These are phyloP conservation scores for Venturia oleaginea DNA, from an alignment of 2,329 filamentous ascomycete genomes.

Conservation along the genomic window DNA sequence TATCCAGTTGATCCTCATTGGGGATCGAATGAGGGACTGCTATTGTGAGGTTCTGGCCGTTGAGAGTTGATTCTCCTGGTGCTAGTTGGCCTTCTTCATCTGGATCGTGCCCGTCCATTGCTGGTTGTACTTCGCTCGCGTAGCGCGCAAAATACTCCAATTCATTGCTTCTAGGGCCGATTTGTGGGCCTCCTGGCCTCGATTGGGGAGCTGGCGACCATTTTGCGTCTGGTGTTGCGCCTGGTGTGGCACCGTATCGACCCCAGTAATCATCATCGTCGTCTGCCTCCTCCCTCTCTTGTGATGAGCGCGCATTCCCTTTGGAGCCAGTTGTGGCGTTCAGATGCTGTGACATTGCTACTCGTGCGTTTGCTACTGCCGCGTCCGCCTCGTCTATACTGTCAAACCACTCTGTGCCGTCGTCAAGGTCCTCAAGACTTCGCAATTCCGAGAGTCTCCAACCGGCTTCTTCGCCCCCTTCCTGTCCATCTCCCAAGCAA, in stretches of 20 bases:
- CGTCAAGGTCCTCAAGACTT: slow-evolving; percentile 45
- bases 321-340: slow-evolving; percentile 15
- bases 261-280: slow-evolving; percentile 75
- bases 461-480: slow-evolving; percentile 45
- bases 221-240: slow-evolving; percentile 51
- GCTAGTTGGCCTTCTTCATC: slow-evolving; percentile 51
- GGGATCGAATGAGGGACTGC: neutral
- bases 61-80: slow-evolving; percentile 42
- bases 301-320: slow-evolving; percentile 17
- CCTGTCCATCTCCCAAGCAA: slow-evolving; percentile 54
- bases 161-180: slow-evolving; percentile 39
- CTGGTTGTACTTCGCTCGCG: slow-evolving; percentile 63
- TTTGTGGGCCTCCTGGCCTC: slow-evolving; percentile 18
- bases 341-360: slow-evolving; percentile 6
- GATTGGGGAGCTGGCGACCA: slow-evolving; percentile 50
- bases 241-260: slow-evolving; percentile 60
- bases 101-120: slow-evolving; percentile 73
- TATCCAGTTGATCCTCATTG: neutral
- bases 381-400: slow-evolving; percentile 54
- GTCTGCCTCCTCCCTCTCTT: slow-evolving; percentile 36
- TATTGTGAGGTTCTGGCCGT: slow-evolving; percentile 27
- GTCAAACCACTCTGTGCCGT: slow-evolving; percentile 49
- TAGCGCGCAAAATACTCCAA: slow-evolving; percentile 71
- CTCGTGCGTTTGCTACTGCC: slow-evolving; percentile 22
- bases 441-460: slow-evolving; percentile 68